phyloP scores from a whole-genome alignment of 495 filamentous ascomycete genomes.

The Geopyxis carbonaria region DNA sequence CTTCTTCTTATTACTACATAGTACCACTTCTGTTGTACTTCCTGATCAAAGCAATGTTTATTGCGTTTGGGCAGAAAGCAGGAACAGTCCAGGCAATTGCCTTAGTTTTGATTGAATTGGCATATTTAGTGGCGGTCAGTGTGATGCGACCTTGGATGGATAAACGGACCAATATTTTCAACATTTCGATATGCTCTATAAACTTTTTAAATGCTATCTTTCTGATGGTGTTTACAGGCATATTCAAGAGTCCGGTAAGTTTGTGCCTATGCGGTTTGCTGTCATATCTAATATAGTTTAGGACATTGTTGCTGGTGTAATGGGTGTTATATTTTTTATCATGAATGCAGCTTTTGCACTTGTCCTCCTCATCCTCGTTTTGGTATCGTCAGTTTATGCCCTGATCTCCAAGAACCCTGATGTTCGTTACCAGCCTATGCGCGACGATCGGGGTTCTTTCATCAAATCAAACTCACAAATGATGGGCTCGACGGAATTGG shows the following conservation, averaged over 20 bases:
- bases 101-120: slow-evolving; percentile 65
- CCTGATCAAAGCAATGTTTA: slow-evolving; percentile 70
- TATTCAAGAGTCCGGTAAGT: slow-evolving; percentile 72
- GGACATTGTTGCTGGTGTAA: slow-evolving; percentile 53
- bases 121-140: slow-evolving; percentile 54
- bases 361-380: slow-evolving; percentile 67
- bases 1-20: slow-evolving; percentile 86
- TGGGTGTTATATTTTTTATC: slow-evolving; percentile 82
- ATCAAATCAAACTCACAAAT: slow-evolving; percentile 95
- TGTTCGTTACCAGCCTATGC: slow-evolving; percentile 87
- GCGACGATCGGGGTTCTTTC: slow-evolving; percentile 89
- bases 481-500: slow-evolving; percentile 59
- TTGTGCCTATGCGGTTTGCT: too few relatives aligned
- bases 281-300: too few relatives aligned
- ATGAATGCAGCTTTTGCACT: slow-evolving; percentile 70
- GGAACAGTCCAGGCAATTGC: slow-evolving; percentile 63
- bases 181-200: slow-evolving; percentile 68
- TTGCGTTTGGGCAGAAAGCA: slow-evolving; percentile 54
- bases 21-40: slow-evolving; percentile 64
- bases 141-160: slow-evolving; percentile 90
- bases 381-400: slow-evolving; percentile 42
- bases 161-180: slow-evolving; percentile 90
- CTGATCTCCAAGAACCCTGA: slow-evolving; percentile 89
- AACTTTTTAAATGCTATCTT: slow-evolving; percentile 81
- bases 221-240: slow-evolving; percentile 56